Evolutionary conservation across 306 rosid species (phyloP).

Genomic region (Citrullus colocynthis): DNA sequence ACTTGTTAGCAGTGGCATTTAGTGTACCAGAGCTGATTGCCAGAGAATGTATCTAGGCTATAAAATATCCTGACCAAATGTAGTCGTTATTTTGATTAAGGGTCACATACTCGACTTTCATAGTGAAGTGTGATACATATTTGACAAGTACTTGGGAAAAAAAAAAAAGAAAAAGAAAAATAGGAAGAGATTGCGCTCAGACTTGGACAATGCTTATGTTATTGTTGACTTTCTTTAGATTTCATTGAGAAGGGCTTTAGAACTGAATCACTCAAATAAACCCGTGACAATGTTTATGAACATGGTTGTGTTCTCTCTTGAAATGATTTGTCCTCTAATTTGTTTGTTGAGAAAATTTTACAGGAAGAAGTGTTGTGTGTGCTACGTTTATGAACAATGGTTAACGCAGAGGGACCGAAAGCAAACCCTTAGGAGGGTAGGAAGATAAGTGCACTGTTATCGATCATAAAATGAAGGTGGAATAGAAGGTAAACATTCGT

Average conservation of each 20-base stretch:
- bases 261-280: neutral
- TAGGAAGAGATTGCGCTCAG: neutral
- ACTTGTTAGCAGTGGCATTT: neutral
- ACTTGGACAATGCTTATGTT: neutral
- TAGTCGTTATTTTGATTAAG: neutral
- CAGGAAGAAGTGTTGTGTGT: neutral
- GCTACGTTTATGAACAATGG: neutral
- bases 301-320: neutral
- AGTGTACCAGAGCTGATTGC: neutral
- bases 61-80: neutral
- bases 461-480: neutral
- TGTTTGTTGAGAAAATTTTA: neutral
- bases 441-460: neutral
- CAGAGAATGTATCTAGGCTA: neutral
- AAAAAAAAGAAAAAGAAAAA: no score
- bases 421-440: neutral
- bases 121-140: neutral
- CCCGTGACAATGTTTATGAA: neutral
- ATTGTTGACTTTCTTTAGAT: neutral
- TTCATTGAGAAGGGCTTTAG: neutral
- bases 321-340: neutral
- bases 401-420: neutral
- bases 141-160: no score
- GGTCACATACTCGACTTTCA: neutral
- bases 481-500: neutral